Evolutionary conservation across 2,329 filamentous ascomycete genomes (phyloP).

Genomic region (Epichloe gansuensis): DNA sequence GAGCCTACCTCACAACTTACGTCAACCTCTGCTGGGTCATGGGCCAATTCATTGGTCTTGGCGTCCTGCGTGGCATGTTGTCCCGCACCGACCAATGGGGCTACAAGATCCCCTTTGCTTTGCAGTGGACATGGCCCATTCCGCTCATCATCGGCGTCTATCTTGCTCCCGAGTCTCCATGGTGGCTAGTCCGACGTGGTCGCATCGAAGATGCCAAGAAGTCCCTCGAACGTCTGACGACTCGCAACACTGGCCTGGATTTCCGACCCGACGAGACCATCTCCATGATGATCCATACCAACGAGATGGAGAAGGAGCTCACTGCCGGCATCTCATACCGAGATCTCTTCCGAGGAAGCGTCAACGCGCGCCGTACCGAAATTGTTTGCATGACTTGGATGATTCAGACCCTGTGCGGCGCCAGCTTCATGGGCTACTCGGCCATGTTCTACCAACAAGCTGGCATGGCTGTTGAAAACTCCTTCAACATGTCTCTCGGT

Average conservation of each 20-base stretch:
- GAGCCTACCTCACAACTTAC: slow-evolving; percentile 36
- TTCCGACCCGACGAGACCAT: slow-evolving; percentile 31
- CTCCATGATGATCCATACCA: slow-evolving; percentile 39
- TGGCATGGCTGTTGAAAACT: slow-evolving; percentile 24
- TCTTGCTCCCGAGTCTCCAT: slow-evolving; percentile 36
- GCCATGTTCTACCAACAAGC: slow-evolving; percentile 37
- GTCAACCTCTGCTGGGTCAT: slow-evolving; percentile 38
- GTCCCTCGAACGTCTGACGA: slow-evolving; percentile 27
- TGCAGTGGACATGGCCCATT: slow-evolving; percentile 37
- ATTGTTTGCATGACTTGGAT: slow-evolving; percentile 32
- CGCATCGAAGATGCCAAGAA: slow-evolving; percentile 25
- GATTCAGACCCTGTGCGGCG: slow-evolving; percentile 27
- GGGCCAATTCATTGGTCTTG: slow-evolving; percentile 33
- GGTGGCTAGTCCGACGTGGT: slow-evolving; percentile 33
- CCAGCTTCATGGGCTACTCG: slow-evolving; percentile 43
- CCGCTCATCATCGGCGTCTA: slow-evolving; percentile 29
- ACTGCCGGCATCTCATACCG: slow-evolving; percentile 28
- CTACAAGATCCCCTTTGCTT: slow-evolving; percentile 34
- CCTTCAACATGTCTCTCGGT: slow-evolving; percentile 28
- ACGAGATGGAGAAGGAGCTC: slow-evolving; percentile 31
- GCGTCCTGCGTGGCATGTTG: slow-evolving; percentile 28
- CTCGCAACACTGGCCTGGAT: slow-evolving; percentile 19
- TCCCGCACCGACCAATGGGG: slow-evolving; percentile 26
- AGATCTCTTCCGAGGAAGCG: slow-evolving; percentile 32
- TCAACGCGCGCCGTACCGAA: slow-evolving; percentile 32